Percentiles rank a stretch among this genome's conserved stretches.
phyloP scores from a whole-genome alignment of 2,329 filamentous ascomycete genomes.

The Claviceps maximensis region DNA sequence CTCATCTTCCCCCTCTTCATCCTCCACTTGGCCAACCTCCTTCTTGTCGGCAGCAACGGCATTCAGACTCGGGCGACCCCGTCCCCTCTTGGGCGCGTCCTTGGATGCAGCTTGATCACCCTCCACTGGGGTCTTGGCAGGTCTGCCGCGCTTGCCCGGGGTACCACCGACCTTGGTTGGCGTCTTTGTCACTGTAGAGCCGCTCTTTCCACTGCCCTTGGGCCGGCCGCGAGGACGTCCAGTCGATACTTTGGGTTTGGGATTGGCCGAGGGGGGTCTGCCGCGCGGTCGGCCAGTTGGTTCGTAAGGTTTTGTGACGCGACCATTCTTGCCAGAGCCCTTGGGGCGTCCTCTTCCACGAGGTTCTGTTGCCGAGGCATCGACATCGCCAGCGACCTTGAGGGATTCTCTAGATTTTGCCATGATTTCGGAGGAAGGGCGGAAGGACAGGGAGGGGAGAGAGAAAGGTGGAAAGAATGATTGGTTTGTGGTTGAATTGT shows the following conservation, averaged over 20 bases:
- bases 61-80: conserved; percentile 2
- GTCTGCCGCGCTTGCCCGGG: conserved; percentile 16
- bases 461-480: background rate
- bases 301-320: conserved; percentile 21
- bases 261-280: conserved; percentile 25
- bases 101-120: conserved; percentile 7
- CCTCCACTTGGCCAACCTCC: background rate
- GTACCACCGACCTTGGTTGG: conserved; percentile 7
- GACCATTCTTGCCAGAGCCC: background rate
- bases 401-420: conserved; percentile 4
- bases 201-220: conserved; percentile 25
- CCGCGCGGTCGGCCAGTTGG: conserved; percentile 29
- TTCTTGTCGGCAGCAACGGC: background rate
- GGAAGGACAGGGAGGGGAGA: background rate
- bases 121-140: conserved; percentile 15
- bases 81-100: conserved; percentile 9
- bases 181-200: conserved; percentile 5
- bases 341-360: conserved; percentile 3
- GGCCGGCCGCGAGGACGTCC: conserved; percentile 37
- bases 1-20: conserved; percentile 12
- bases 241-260: conserved; percentile 19
- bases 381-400: background rate
- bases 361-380: background rate
- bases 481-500: background rate
- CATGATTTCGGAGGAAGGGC: background rate